Base-by-base conservation (phyloP, 345 rosid genomes). In the Capsella bursapastoris region DNA sequence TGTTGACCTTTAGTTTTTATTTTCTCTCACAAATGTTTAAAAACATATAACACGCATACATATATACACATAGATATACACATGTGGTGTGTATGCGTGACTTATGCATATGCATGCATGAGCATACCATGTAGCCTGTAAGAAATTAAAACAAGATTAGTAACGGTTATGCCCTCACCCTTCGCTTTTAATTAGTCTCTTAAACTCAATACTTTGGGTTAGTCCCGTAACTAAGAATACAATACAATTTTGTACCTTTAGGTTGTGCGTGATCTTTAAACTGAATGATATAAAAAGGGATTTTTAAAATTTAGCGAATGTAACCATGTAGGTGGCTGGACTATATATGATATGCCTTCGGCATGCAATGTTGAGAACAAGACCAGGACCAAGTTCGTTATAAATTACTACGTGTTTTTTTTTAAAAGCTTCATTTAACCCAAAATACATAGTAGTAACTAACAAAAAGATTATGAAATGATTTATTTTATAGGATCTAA, bases 371-470 rank as follows among this genome's bases (percentile, higher is more conserved):
- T 64, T 2, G 10, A 49, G 45, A 32, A 5, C 7, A 0, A 2
- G 12, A 10, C 16, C 16, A 6, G 70, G 52, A 53, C 3, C 6
- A 1, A 68, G 16, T 41, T 68, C 13, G 14, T 68, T 68, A 44
- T 55, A 43, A 29, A 68, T 9, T 2, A 40, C 63, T 40, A 68
- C 9, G 10, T 41, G 52, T 7, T 55, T 68, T 55, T 9, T 28
- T 8, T 68, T 55, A 40, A 53, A 68, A 68, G 41, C 50, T 55
- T 68, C 63, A 29, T 41, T 41, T 31, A 41, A 0, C 14, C 16
- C 11, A 7, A 68, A 55, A 41, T 16, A 41, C 6, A 28, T n/a
- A 29, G 11, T 8, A 1, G 35, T 22, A 22, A 22, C 0, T 9
- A 68, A 55, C 38, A 43, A 0, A 13, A 68, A 3, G 29, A 41